A percentile compares a stretch with the other conserved stretches of the same genome.
Evolutionary conservation across 306 rosid genomes (phyloP).

Genomic region (Morella rubra): DNA sequence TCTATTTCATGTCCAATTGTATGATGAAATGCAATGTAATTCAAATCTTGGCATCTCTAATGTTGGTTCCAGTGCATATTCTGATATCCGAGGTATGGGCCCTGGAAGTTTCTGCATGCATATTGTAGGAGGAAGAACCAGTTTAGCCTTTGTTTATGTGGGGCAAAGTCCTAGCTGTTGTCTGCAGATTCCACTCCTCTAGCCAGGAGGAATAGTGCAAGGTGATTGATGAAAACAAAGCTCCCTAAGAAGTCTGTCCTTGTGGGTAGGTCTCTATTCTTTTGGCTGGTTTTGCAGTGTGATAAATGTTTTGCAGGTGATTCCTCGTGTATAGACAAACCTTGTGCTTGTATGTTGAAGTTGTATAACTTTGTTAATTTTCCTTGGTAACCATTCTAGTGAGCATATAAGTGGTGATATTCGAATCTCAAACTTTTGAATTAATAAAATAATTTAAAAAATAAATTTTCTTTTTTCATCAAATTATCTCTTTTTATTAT

Average conservation of each 20-base stretch:
- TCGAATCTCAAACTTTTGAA: no score
- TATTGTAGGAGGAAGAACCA: background rate
- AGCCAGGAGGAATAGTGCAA: background rate
- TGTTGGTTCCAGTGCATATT: constrained; percentile 40
- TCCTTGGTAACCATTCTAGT: no score
- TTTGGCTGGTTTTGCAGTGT: background rate
- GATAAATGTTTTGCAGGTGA: no score
- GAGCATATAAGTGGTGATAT: no score
- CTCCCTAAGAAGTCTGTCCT: constrained; percentile 10
- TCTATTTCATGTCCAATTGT: no score
- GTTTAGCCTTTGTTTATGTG: background rate
- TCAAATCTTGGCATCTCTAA: constrained; percentile 5
- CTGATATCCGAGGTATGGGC: constrained; percentile 33
- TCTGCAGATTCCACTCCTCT: background rate
- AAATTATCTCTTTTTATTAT: no score
- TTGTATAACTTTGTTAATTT: background rate
- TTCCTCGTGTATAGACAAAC: background rate
- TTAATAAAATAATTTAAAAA: no score
- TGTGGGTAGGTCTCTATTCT: constrained; percentile 14
- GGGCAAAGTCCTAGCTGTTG: background rate
- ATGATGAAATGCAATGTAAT: no score
- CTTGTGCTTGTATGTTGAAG: background rate
- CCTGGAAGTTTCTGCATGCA: constrained; percentile 26
- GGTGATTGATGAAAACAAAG: constrained; percentile 18
- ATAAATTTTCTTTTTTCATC: no score